Percentiles rank a stretch among this genome's conserved stretches.
Conservation (phyloP, 2,329 filamentous ascomycete genomes). For the Fusarium nematophilum region DNA sequence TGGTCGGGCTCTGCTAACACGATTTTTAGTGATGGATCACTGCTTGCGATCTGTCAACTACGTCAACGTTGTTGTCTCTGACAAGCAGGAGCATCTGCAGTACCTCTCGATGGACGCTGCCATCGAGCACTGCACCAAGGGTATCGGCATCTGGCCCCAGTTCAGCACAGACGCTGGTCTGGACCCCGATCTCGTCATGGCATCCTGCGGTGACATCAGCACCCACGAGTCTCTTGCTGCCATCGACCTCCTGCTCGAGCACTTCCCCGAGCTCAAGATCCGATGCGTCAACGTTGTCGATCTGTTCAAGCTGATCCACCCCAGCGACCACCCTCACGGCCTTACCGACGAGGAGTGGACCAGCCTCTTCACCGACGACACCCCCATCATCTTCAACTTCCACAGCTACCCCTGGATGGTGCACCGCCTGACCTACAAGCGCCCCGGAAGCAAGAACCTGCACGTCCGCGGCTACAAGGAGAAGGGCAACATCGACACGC, state of each 20-base stretch:
- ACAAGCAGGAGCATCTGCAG: slow-evolving; percentile 83
- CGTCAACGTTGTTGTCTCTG: slow-evolving; percentile 83
- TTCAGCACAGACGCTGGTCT: slow-evolving; percentile 76
- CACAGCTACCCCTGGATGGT: slow-evolving; percentile 86
- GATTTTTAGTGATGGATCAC: slow-evolving; percentile 72
- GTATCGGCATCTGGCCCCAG: slow-evolving; percentile 81
- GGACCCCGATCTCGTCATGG: slow-evolving; percentile 82
- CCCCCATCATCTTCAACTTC: slow-evolving; percentile 85
- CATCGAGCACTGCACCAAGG: slow-evolving; percentile 81
- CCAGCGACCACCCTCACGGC: slow-evolving; percentile 78
- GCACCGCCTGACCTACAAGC: slow-evolving; percentile 80
- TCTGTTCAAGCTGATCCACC: slow-evolving; percentile 81
- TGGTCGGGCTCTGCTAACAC: slow-evolving; percentile 22
- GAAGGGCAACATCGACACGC: slow-evolving; percentile 87
- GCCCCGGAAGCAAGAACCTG: slow-evolving; percentile 73
- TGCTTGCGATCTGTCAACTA: slow-evolving; percentile 80
- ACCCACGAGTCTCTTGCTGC: slow-evolving; percentile 81
- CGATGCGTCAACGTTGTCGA: slow-evolving; percentile 85
- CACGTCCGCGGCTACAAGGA: slow-evolving; percentile 84
- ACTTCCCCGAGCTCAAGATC: slow-evolving; percentile 79
- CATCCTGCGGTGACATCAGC: slow-evolving; percentile 78
- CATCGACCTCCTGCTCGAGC: slow-evolving; percentile 76
- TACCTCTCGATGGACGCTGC: slow-evolving; percentile 80
- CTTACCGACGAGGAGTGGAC: slow-evolving; percentile 74
- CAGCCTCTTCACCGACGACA: slow-evolving; percentile 77